Base-by-base conservation (phyloP, 2,329 filamentous ascomycete genomes). In the Zalaria obscura region DNA sequence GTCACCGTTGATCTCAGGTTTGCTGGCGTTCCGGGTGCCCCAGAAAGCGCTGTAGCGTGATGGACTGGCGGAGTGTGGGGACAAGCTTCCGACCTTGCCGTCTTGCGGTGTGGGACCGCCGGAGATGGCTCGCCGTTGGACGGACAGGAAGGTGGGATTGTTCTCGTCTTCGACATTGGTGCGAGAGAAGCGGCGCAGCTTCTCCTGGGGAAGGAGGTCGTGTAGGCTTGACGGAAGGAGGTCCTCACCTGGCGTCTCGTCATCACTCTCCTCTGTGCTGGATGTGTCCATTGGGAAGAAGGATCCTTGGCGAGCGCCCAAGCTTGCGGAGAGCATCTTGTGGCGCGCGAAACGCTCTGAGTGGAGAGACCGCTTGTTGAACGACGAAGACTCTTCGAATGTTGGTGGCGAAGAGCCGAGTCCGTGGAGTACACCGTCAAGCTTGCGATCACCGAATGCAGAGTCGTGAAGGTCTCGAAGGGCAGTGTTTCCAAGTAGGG, bases 161-260 rank as follows among this genome's bases (percentile, higher is more conserved):
- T 62, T 55, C 51, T 65, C 50, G 3, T 76, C 73, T 40, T 69
- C 63, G 38, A 76, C 72, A 41, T 68, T 65, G 9, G 71, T 72
- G 36, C 74, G 67, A 8, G 75, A 78, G 40, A 75, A 67, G 11
- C 75, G 67, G 36, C 75, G 67, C 56, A 73, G 68, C 51, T 70
- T 71, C 52, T 77, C 74, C 48, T 77, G 73, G 0, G 75, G 75
- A 29, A 80, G 66, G 9, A 80, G 67, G 52, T 80, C 76, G 47
- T 76, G 74, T 36, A 80, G 59, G 42, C 70, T 75, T 27, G 70
- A 82, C 0, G 89, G 91, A 6, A 96, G 70, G 53, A 91, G 84
- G 54, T 93, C 87, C 56, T 94, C 88, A 54, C 93, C 88, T 58
- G 93, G 85, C 52, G 91, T 89, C 27, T 80, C 75, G 53, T 93